Evolutionary conservation across 805 yeast species (phyloP), one percentile per base, ranked within the genome.

Genomic region (Candida morakotiae): DNA sequence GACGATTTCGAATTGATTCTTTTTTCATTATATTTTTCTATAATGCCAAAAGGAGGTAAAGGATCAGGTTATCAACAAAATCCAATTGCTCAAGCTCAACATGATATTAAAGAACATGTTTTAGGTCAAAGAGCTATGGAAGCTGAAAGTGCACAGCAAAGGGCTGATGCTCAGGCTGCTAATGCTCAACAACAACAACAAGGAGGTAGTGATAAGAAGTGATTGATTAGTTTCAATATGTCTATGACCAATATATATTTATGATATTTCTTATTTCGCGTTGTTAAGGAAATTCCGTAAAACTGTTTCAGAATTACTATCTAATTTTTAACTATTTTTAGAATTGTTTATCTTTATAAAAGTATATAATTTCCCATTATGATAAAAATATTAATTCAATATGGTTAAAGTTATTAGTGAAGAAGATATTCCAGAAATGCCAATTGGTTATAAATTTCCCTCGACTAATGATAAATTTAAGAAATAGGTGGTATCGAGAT

Each of bases 391-490:
- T n/a, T n/a, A n/a, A n/a, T n/a, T n/a, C n/a, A 24, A 24, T 9
- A 30, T 30, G 33, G 23, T 22, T 8, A 17, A 11, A 5, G 5
- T 19, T 20, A 30, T 30, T 30, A 30, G 25, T 4, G 33, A 30
- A 30, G 33, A 30, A 11, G 33, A 30, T 20, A 30, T 30, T 20
- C 33, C 33, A 20, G 33, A 30, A 10, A 30, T 30, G 33, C 33
- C 33, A 19, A 11, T 4, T 6, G 25, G 25, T 7, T 30, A 30
- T 13, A 30, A 19, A 30, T 30, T 30, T 10, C 33, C 33, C n/a
- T 11, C 33, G 4, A 15, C 17, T 5, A 13, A 30, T 8, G 24
- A 30, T 5, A 25, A 30, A 9, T 6, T n/a, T n/a, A 30, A 30
- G 21, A 19, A 19, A 4, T 21, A n/a, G n/a, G n/a, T n/a, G n/a